A percentile compares a stretch with the other conserved stretches of the same genome.
These are phyloP conservation scores for Auriscalpium orientale DNA, from an alignment of 768 basidiomycete genomes.

Conservation along the genomic window DNA sequence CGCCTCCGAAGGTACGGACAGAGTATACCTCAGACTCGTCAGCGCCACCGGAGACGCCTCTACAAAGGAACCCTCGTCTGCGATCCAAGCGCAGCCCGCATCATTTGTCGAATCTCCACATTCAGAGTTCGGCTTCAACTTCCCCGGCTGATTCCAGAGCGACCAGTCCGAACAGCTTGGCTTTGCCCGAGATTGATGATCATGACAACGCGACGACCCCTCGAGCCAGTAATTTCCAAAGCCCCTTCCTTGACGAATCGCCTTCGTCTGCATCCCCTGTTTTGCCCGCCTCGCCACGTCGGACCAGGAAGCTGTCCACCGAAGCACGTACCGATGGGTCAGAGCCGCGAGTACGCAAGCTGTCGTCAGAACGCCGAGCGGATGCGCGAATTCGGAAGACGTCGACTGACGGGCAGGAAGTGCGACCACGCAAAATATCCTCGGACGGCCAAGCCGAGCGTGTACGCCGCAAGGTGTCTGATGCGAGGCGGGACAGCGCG, in stretches of 20 bases:
- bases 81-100: constrained; percentile 44
- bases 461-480: constrained; percentile 11
- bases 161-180: constrained; percentile 38
- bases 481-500: constrained; percentile 40
- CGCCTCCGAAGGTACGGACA: constrained; percentile 19
- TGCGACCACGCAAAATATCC: constrained; percentile 23
- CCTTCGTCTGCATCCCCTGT: constrained; percentile 23
- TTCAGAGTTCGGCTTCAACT: constrained; percentile 23
- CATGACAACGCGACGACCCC: constrained; percentile 51
- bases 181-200: constrained; percentile 41
- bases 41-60: constrained; percentile 24
- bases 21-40: constrained; percentile 49
- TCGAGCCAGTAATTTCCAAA: constrained; percentile 38
- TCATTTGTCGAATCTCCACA: constrained; percentile 41
- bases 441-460: constrained; percentile 21
- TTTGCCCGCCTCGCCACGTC: constrained; percentile 19
- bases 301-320: constrained; percentile 22
- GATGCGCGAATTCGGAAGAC: background rate
- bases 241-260: constrained; percentile 21
- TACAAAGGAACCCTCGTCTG: constrained; percentile 34
- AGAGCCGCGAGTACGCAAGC: constrained; percentile 14
- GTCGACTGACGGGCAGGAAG: constrained; percentile 1
- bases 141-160: background rate
- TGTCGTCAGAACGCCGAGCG: constrained; percentile 7
- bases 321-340: constrained; percentile 14